Conservation (phyloP, 1,139 yeast species). For the Blastobotrys raffinosifermentans region DNA sequence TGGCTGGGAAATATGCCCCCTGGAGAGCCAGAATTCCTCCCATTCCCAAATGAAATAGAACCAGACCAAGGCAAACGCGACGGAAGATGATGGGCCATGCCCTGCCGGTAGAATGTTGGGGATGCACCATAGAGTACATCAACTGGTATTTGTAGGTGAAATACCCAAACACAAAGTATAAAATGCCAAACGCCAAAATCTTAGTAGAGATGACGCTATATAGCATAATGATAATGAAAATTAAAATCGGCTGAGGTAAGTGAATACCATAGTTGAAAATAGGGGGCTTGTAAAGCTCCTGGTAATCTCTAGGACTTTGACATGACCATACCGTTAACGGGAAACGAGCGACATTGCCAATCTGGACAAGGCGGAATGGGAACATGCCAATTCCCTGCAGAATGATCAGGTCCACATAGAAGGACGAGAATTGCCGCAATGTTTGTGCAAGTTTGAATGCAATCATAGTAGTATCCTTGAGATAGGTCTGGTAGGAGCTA, state of each 20-base stretch:
- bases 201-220: conserved; percentile 72
- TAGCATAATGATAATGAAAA: conserved; percentile 65
- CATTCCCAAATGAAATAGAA: conserved; percentile 82
- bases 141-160: conserved; percentile 77
- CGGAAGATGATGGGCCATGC: conserved; percentile 82
- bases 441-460: conserved; percentile 75
- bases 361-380: conserved; percentile 64
- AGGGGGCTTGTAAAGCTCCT: conserved; percentile 70
- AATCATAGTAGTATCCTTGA: conserved; percentile 71
- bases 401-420: conserved; percentile 75
- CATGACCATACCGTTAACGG: conserved; percentile 53
- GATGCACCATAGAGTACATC: conserved; percentile 73
- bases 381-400: conserved; percentile 82
- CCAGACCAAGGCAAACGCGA: conserved; percentile 62
- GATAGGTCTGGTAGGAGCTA: conserved; percentile 55
- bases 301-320: conserved; percentile 62
- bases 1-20: conserved; percentile 69
- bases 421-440: conserved; percentile 60
- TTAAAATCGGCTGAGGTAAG: conserved; percentile 73
- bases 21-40: conserved; percentile 81
- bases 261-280: conserved; percentile 75
- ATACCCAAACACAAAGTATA: conserved; percentile 69
- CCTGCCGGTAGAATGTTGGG: conserved; percentile 84
- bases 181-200: conserved; percentile 64
- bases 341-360: conserved; percentile 61